Percentiles rank a stretch among this genome's conserved stretches.
These are phyloP conservation scores for Trichothecium roseum DNA, from an alignment of 2,329 filamentous ascomycete genomes.

Conservation along the genomic window DNA sequence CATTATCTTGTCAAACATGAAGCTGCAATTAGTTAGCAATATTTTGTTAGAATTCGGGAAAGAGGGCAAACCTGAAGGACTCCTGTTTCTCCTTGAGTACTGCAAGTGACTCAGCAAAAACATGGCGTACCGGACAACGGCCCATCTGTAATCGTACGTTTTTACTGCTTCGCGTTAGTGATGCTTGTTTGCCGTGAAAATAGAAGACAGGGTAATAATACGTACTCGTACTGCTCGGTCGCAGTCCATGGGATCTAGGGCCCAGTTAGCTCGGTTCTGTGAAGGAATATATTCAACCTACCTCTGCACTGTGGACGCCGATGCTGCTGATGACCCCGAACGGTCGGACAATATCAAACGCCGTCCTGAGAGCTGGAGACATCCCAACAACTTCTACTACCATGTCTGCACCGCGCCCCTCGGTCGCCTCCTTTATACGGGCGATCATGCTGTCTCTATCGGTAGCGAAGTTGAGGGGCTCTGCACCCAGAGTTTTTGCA, in stretches of 20 bases:
- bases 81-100: constrained; percentile 58
- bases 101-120: constrained; percentile 52
- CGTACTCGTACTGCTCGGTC: constrained; percentile 48
- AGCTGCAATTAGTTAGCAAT: constrained; percentile 33
- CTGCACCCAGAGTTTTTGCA: constrained; percentile 65
- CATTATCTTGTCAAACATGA: constrained; percentile 71
- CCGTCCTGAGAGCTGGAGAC: constrained; percentile 57
- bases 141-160: constrained; percentile 68
- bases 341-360: constrained; percentile 60
- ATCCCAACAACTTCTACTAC: constrained; percentile 71
- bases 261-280: constrained; percentile 11
- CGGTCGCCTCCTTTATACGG: constrained; percentile 63
- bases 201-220: constrained; percentile 2
- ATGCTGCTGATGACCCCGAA: constrained; percentile 68
- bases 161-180: constrained; percentile 37
- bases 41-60: constrained; percentile 8
- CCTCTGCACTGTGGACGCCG: constrained; percentile 65
- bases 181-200: too few species aligned
- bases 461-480: constrained; percentile 68
- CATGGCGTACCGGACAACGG: constrained; percentile 61
- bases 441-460: constrained; percentile 54
- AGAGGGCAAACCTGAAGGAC: constrained; percentile 47
- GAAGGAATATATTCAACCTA: constrained; percentile 20
- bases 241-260: constrained; percentile 56
- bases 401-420: constrained; percentile 75